Evolutionary conservation across 257 asterid species (phyloP).

Genomic region (Petunia secreta): DNA sequence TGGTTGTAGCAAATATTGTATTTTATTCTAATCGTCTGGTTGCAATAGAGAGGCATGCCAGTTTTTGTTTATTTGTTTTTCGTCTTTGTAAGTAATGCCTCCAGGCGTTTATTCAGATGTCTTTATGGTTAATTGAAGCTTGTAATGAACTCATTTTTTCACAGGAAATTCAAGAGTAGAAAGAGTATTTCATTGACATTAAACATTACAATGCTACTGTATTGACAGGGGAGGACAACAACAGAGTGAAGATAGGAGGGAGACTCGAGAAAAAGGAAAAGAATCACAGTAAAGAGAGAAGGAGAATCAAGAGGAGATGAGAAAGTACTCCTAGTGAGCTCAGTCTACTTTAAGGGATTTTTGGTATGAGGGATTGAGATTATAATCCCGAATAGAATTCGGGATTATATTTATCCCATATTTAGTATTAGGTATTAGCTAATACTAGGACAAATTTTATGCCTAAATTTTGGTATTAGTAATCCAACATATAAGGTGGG

Average conservation of each 20-base stretch:
- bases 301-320: neutral
- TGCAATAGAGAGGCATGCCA: constrained; percentile 1
- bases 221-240: too few relatives aligned
- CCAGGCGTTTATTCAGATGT: constrained; percentile 1
- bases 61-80: neutral
- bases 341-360: too few relatives aligned
- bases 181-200: constrained; percentile 13
- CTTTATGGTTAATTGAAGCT: neutral
- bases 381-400: too few relatives aligned
- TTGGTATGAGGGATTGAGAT: too few relatives aligned
- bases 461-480: too few relatives aligned
- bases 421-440: too few relatives aligned
- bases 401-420: too few relatives aligned
- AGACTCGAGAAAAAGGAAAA: too few relatives aligned
- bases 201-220: neutral
- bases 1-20: neutral
- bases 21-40: constrained; percentile 9
- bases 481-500: too few relatives aligned
- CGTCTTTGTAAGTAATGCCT: neutral
- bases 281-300: too few relatives aligned
- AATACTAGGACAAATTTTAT: too few relatives aligned
- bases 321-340: neutral
- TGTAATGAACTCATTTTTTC: constrained; percentile 5
- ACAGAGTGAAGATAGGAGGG: too few relatives aligned
- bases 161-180: neutral